Evolutionary conservation across 768 basidiomycete genomes (phyloP), one percentile per base, ranked within the genome.

Genomic region (Agaricus blazei): DNA sequence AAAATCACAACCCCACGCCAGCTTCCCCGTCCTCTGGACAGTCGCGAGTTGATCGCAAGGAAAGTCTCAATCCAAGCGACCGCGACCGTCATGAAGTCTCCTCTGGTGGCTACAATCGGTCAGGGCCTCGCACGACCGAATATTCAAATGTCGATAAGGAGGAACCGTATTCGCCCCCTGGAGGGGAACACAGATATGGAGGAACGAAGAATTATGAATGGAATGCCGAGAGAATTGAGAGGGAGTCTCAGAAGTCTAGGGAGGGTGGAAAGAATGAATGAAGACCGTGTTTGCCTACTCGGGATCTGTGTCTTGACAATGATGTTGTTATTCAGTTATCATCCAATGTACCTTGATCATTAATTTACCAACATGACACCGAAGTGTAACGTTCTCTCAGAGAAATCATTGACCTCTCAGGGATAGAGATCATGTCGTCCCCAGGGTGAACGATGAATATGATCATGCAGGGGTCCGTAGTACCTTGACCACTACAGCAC

Each of bases 151-250:
- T 50, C 12, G 48, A 50, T 42, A 49, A 56, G 28, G 29, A 37
- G 19, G 54, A 56, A 34, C 54, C 54, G 5, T 56, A 56, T 23
- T 43, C 48, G 9, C 48, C 54, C 4, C 38, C 29, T 34, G 54
- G 54, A 0, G 48, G 54, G 29, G 48, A 56, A 38, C 54, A 56
- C 29, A 50, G 54, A 26, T 56, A 56, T 24, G 54, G 54, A 15
- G 54, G 48, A 23, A 48, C 38, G 8, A 48, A 41, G 38, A 12
- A 26, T 8, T 50, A 44, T 29, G 54, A 56, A 36, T 50, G 48
- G 54, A 50, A 24, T 36, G 42, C 28, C n/a, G n/a, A 24, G 23
- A 27, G 34, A 27, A 6, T 27, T 11, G 54, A 44, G 42, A 44
- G 23, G 6, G 54, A 49, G 14, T 23, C 40, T 12, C 4, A 9